These are phyloP conservation scores for Chlorella variabilis DNA, from an alignment of 163 green algal genomes.

Conservation along the genomic window DNA sequence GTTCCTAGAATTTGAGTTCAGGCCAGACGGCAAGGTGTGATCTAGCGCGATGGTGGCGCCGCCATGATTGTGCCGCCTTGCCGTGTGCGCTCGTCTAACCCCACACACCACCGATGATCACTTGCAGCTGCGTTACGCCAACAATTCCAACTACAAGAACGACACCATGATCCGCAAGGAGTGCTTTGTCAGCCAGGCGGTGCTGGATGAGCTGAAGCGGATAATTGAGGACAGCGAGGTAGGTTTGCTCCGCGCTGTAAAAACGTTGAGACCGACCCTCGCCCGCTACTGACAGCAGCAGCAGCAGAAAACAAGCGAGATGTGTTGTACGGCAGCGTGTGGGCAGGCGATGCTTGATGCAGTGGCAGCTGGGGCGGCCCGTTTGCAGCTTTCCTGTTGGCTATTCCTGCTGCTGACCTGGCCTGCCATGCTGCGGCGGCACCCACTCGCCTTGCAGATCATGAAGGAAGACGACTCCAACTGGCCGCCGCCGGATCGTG, in stretches of 20 bases:
- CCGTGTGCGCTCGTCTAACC: too few relatives aligned
- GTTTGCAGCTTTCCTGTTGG: too few relatives aligned
- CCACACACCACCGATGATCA: too few relatives aligned
- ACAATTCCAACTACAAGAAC: conserved; percentile 99
- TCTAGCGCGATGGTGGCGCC: not conserved
- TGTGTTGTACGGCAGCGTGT: too few relatives aligned
- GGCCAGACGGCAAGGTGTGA: conserved; percentile 84
- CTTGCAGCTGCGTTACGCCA: conserved; percentile 94
- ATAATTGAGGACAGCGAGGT: conserved; percentile 96
- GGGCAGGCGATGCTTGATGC: too few relatives aligned
- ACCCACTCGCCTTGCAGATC: too few relatives aligned
- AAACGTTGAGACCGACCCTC: too few relatives aligned
- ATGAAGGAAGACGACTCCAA: conserved; percentile 97
- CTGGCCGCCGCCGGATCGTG: conserved; percentile 92
- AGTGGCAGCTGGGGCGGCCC: too few relatives aligned
- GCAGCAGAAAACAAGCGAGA: too few relatives aligned
- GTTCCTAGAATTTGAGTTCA: conserved; percentile 98
- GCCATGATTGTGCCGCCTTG: not conserved
- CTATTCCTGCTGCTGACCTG: too few relatives aligned
- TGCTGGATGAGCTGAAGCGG: conserved; percentile 90
- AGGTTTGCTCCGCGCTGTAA: conserved; percentile 17
- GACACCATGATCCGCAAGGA: conserved; percentile 97
- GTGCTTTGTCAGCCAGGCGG: conserved; percentile 75
- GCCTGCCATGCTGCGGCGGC: too few relatives aligned
- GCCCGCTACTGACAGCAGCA: too few relatives aligned